Evolutionary conservation across 139 green algal species (phyloP), one percentile per base, ranked within the genome.

Genomic region (Tetradesmus lagerheimii): DNA sequence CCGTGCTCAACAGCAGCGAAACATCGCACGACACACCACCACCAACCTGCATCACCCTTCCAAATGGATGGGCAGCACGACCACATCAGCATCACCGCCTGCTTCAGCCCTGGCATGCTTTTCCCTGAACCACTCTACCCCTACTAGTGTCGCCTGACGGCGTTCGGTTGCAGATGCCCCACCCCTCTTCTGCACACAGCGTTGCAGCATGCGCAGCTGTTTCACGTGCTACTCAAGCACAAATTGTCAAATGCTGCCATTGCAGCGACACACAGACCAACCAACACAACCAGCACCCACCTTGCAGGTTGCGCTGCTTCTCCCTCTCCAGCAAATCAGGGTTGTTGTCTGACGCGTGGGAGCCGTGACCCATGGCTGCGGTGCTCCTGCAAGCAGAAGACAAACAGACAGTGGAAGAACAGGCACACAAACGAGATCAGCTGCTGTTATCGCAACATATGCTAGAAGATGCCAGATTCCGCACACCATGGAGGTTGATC

Each of bases 281-380:
- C 11, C 11, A 9, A 2, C 9, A 8, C 18, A 1, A 11, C 1
- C 14, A n/a, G 9, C 41, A 18, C 85, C 37, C 85, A 89, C 87
- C 87, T 25, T 35, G 37, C 31, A 91, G 79, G 79, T 75, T 91
- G 64, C 88, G 79, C 88, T 91, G 50, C 79, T 91, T 91, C 88
- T 91, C 88, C 62, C 67, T 41, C 57, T 88, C 79, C 29, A 91
- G 35, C 6, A 91, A 34, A 27, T 88, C 39, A 23, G 88, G 88
- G 71, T 91, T 62, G 57, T 91, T 91, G 80, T 91, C 88, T 4
- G 62, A 83, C 27, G 57, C 43, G 88, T 91, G 88, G 35, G 45
- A 81, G 43, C 83, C 83, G 83, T 88, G 83, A 39, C 83, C 83
- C 83, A 88, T 88, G 83, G 6, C 64, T 71, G 57, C 57, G 9